Percentiles rank a stretch among this genome's conserved stretches.
phyloP scores from a whole-genome alignment of 2,329 filamentous ascomycete genomes.

The Fusarium sp. region DNA sequence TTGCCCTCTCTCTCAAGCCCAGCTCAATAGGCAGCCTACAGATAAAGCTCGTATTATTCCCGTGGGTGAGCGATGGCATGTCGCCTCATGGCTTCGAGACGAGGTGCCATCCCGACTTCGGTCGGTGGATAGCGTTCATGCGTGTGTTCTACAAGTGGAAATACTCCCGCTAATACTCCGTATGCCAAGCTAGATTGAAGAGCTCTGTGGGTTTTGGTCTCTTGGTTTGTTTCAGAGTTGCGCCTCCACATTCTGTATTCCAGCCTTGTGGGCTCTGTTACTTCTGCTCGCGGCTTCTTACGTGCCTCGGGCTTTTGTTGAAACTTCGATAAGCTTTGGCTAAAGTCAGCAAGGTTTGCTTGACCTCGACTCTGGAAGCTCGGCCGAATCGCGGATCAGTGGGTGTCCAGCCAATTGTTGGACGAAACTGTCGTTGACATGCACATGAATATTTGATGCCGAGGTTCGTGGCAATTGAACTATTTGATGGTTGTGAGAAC shows the following conservation, averaged over 20 bases:
- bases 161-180: conserved; percentile 25
- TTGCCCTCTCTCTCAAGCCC: background rate
- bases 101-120: conserved; percentile 36
- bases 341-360: conserved; percentile 1
- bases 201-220: conserved; percentile 2
- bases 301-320: background rate
- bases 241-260: conserved; percentile 34
- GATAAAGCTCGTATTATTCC: conserved; percentile 25
- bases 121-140: conserved; percentile 27
- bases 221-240: conserved; percentile 10
- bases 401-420: background rate
- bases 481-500: too few relatives aligned
- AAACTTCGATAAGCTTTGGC: conserved; percentile 16
- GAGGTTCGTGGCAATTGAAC: background rate
- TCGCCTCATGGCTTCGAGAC: conserved; percentile 15
- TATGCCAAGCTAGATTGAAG: conserved; percentile 23
- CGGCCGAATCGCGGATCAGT: background rate
- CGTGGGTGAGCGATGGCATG: background rate
- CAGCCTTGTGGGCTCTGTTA: conserved; percentile 35
- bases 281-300: conserved; percentile 1
- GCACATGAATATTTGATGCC: background rate
- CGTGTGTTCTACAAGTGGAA: conserved; percentile 26
- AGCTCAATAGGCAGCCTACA: conserved; percentile 26
- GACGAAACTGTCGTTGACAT: background rate
- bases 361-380: background rate